Conservation (phyloP, 2,329 filamentous ascomycete genomes). For the Rhynchosporium agropyri region DNA sequence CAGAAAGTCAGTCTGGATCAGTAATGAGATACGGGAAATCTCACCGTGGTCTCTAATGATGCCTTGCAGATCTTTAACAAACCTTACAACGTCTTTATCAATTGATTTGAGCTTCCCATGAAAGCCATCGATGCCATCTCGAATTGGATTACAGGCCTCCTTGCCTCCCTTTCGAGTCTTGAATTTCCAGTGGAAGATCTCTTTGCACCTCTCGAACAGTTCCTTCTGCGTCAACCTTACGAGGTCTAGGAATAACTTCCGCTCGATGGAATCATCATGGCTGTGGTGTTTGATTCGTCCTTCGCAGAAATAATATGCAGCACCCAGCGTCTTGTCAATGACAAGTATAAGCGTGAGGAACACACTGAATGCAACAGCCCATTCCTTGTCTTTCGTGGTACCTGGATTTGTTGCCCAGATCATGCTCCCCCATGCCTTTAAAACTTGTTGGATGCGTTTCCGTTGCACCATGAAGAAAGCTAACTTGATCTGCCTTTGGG, state of each 20-base stretch:
- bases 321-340: slow-evolving; percentile 37
- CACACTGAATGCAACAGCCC: slow-evolving; percentile 40
- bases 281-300: slow-evolving; percentile 34
- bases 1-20: slow-evolving; percentile 26
- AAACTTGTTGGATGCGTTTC: slow-evolving; percentile 36
- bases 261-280: slow-evolving; percentile 31
- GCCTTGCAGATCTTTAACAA: slow-evolving; percentile 35
- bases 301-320: slow-evolving; percentile 35
- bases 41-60: slow-evolving; percentile 38
- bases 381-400: slow-evolving; percentile 38
- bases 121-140: slow-evolving; percentile 39
- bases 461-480: slow-evolving; percentile 39
- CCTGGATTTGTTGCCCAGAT: slow-evolving; percentile 40
- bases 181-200: slow-evolving; percentile 43
- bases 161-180: slow-evolving; percentile 42
- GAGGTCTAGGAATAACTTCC: slow-evolving; percentile 31
- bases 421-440: slow-evolving; percentile 40
- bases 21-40: slow-evolving; percentile 11
- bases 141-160: slow-evolving; percentile 41
- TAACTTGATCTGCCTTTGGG: slow-evolving; percentile 41
- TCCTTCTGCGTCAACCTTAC: slow-evolving; percentile 37
- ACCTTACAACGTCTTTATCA: slow-evolving; percentile 28
- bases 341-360: slow-evolving; percentile 39
- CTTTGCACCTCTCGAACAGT: slow-evolving; percentile 41
- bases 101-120: slow-evolving; percentile 33